Evolutionary conservation across 495 filamentous ascomycete species (phyloP).

Genomic region (Penicillium paxilli): DNA sequence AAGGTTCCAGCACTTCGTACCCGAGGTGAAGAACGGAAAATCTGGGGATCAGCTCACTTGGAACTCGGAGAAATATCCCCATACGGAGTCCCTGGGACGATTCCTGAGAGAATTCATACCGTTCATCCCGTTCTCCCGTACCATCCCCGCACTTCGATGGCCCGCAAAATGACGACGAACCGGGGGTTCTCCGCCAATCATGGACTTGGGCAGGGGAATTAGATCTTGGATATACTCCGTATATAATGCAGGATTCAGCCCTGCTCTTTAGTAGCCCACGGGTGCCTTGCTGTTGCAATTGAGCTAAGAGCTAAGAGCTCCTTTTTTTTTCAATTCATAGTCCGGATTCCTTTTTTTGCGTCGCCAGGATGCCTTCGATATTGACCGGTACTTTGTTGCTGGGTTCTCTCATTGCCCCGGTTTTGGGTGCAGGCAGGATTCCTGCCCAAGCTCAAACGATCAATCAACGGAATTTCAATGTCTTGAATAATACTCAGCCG

Average conservation of each 20-base stretch:
- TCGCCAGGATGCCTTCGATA: neutral
- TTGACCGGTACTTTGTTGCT: neutral
- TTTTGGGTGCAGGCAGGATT: neutral
- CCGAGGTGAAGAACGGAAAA: neutral
- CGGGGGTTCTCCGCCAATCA: neutral
- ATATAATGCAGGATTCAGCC: neutral
- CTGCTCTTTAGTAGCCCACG: neutral
- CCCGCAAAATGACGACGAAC: neutral
- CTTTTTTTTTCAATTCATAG: too few species aligned
- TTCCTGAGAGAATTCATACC: too few species aligned
- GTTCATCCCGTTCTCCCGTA: neutral
- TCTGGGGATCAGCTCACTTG: neutral
- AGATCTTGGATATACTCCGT: neutral
- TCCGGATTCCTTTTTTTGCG: neutral
- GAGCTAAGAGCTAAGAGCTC: too few species aligned
- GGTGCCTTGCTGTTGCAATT: too few species aligned
- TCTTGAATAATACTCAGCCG: slow-evolving; percentile 14
- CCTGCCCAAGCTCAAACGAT: slow-evolving; percentile 21
- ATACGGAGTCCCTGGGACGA: neutral
- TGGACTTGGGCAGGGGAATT: neutral
- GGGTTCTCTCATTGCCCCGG: neutral
- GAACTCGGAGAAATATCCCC: neutral
- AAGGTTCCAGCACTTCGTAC: neutral
- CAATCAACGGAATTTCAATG: slow-evolving; percentile 21
- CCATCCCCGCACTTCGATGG: neutral